Percentiles rank a stretch among this genome's conserved stretches.
Conservation (phyloP, 2,329 filamentous ascomycete genomes). For the Cladophialophora exuberans region DNA sequence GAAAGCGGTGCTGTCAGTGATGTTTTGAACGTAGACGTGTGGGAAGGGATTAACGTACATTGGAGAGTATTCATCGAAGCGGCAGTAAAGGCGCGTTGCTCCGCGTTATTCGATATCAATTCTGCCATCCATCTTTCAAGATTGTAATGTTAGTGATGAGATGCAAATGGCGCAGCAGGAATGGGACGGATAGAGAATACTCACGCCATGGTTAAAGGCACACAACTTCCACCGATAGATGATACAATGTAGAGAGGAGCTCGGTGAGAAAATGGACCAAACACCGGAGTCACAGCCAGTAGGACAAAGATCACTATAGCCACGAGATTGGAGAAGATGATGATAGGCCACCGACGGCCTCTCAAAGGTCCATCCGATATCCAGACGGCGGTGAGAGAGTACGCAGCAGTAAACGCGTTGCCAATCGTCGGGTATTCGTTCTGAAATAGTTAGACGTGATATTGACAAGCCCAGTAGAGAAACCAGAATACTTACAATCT, state of each 20-base stretch:
- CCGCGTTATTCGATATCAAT: constrained; percentile 25
- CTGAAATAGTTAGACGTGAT: not conserved
- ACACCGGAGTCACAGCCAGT: constrained; percentile 22
- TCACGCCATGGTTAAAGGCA: constrained; percentile 26
- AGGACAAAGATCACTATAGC: constrained; percentile 20
- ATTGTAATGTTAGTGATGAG: not conserved
- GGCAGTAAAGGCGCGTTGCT: constrained; percentile 25
- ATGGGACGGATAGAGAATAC: not conserved
- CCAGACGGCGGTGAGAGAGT: constrained; percentile 22
- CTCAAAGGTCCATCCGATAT: constrained; percentile 21
- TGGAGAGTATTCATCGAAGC: constrained; percentile 26
- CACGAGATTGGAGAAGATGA: constrained; percentile 21
- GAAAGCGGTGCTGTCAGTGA: not conserved
- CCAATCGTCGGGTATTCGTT: constrained; percentile 25
- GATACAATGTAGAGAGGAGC: constrained; percentile 25
- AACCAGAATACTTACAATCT: constrained; percentile 15
- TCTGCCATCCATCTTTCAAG: constrained; percentile 24
- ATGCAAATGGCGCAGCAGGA: not conserved
- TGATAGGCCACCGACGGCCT: constrained; percentile 21
- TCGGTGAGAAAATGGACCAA: constrained; percentile 23
- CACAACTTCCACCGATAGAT: constrained; percentile 14
- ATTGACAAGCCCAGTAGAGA: not conserved
- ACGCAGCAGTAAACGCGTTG: constrained; percentile 21
- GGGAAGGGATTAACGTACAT: constrained; percentile 11
- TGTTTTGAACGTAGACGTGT: not conserved